Evolutionary conservation across 345 rosid genomes (phyloP).

Genomic region (Boechera stricta): DNA sequence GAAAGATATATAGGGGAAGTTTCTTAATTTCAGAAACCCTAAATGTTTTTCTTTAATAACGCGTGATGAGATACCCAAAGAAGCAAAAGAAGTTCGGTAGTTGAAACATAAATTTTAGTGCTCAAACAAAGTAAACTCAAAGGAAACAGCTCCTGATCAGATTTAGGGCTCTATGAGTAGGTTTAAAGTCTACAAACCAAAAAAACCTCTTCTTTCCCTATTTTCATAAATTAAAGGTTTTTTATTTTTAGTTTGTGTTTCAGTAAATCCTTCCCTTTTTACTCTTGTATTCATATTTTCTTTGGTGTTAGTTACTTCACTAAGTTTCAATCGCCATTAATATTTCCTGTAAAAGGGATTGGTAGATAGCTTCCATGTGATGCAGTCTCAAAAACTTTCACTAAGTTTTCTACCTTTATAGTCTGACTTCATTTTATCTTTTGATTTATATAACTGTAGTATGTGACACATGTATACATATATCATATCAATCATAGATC

Average conservation of each 20-base stretch:
- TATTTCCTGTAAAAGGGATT: constrained; percentile 36
- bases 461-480: constrained; percentile 34
- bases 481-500: constrained; percentile 47
- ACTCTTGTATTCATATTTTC: constrained; percentile 1
- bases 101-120: constrained; percentile 41
- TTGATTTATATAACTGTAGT: constrained; percentile 29
- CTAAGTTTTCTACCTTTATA: constrained; percentile 31
- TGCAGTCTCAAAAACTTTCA: constrained; percentile 35
- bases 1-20: constrained; percentile 14
- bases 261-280: constrained; percentile 1
- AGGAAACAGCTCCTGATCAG: constrained; percentile 40
- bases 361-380: constrained; percentile 42
- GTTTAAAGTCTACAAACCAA: constrained; percentile 32
- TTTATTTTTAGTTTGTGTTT: constrained; percentile 1
- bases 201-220: constrained; percentile 24
- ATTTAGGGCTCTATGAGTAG: constrained; percentile 46
- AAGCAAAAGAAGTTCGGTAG: constrained; percentile 42
- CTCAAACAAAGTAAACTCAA: constrained; percentile 42
- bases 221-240: constrained; percentile 11
- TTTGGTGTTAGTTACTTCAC: background rate
- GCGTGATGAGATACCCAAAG: constrained; percentile 34
- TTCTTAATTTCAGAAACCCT: constrained; percentile 47
- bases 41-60: constrained; percentile 2
- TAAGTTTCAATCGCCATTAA: constrained; percentile 24
- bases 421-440: constrained; percentile 40